Conservation (phyloP, 73 alveolate species). For the Symbiodinium pilosum region DNA sequence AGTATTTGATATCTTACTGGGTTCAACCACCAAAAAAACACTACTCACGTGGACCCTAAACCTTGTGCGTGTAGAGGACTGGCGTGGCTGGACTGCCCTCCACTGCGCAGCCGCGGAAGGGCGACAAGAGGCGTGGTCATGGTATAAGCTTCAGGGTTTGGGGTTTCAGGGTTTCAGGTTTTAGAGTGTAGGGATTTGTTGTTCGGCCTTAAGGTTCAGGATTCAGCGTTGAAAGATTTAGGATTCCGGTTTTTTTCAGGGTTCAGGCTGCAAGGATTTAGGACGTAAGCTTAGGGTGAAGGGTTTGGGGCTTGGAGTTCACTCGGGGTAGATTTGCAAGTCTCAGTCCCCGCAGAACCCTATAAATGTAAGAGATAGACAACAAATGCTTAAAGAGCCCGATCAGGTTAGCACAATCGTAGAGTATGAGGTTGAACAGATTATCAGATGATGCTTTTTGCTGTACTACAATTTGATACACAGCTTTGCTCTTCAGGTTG, state of each 20-base stretch:
- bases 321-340: too few relatives aligned
- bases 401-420: too few relatives aligned
- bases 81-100: slow-evolving; percentile 88
- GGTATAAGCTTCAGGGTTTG: not conserved
- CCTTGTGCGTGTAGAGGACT: slow-evolving; percentile 64
- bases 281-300: not conserved
- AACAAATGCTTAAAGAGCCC: too few relatives aligned
- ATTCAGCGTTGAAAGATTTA: not conserved
- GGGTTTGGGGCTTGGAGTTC: not conserved
- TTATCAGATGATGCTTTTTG: too few relatives aligned
- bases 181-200: not conserved
- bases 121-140: slow-evolving; percentile 56
- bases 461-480: too few relatives aligned
- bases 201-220: not conserved
- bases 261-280: not conserved
- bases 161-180: too few relatives aligned
- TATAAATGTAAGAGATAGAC: too few relatives aligned
- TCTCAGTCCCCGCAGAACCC: too few relatives aligned
- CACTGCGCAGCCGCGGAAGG: slow-evolving; percentile 72
- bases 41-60: too few relatives aligned
- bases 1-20: too few relatives aligned
- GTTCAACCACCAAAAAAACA: not conserved
- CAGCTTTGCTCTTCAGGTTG: too few relatives aligned
- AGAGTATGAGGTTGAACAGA: too few relatives aligned
- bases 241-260: not conserved